phyloP scores from a whole-genome alignment of 164 flowering plant species.

The Vitis vinifera region ASM3070453v1 NC_081822.1:3862001-3862500 shows the following conservation, averaged over 20 bases:
- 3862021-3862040: background rate
- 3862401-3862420: no score
- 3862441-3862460: no score
- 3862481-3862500: background rate
- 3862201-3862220: slow-evolving; percentile 82
- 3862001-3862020: background rate
- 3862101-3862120: slow-evolving; percentile 23
- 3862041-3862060: background rate
- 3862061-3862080: slow-evolving; percentile 1
- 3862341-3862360: no score
- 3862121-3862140: slow-evolving; percentile 63
- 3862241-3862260: slow-evolving; percentile 70
- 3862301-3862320: background rate
- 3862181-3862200: slow-evolving; percentile 77
- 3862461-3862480: no score
- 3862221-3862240: slow-evolving; percentile 64
- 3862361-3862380: no score
- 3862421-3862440: no score
- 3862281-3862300: background rate
- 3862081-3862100: background rate
- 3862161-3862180: slow-evolving; percentile 87
- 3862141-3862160: slow-evolving; percentile 79
- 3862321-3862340: no score
- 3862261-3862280: slow-evolving; percentile 68
- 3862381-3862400: no score